Conservation (phyloP, 345 rosid species). For the Conringia planisiliqua region DNA sequence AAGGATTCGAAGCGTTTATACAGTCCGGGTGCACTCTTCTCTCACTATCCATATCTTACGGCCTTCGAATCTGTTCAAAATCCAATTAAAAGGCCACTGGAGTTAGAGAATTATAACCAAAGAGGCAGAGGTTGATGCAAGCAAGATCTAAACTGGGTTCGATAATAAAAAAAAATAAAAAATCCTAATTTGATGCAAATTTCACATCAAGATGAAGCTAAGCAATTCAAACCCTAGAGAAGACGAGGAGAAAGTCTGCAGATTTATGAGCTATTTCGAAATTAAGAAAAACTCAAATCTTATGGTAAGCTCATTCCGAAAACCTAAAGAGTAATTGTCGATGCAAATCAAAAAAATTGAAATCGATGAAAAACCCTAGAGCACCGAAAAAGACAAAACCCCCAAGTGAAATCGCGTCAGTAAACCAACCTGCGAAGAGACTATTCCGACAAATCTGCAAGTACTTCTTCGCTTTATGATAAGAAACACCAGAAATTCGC, state of each 20-base stretch:
- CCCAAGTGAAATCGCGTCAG: background rate
- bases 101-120: background rate
- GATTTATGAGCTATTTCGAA: background rate
- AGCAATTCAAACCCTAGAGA: constrained; percentile 21
- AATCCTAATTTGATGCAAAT: background rate
- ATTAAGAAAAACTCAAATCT: background rate
- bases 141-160: background rate
- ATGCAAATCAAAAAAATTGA: background rate
- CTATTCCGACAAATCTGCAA: background rate
- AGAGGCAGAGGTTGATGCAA: no score
- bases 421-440: constrained; percentile 9
- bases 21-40: constrained; percentile 63
- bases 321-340: background rate
- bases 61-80: background rate
- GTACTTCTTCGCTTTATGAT: background rate
- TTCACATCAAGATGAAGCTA: background rate
- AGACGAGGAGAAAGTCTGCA: background rate
- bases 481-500: constrained; percentile 9
- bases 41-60: constrained; percentile 39
- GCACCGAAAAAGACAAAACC: background rate
- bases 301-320: background rate
- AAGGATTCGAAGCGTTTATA: constrained; percentile 70
- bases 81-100: background rate
- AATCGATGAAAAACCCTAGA: constrained; percentile 13
- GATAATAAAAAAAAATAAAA: background rate